Conservation (phyloP, 2,329 filamentous ascomycete genomes). For the Aspergillus sp. region DNA sequence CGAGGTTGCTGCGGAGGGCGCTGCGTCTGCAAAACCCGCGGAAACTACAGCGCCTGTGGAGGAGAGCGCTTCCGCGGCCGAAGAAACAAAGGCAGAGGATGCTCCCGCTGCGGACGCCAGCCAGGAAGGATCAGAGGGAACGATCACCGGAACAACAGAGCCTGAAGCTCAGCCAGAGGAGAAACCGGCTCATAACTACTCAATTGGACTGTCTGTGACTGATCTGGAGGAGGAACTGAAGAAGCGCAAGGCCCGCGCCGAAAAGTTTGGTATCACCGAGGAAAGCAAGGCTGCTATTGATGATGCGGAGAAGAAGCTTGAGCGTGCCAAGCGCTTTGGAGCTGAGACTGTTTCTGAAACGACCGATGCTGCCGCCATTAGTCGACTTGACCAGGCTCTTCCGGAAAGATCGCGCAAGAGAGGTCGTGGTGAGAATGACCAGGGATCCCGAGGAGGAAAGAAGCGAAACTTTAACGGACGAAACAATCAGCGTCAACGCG, state of each 20-base stretch:
- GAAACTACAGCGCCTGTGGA: conserved; percentile 36
- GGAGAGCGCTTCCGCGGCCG: conserved; percentile 9
- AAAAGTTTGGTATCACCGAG: conserved; percentile 53
- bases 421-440: conserved; percentile 40
- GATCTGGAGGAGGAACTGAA: conserved; percentile 52
- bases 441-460: conserved; percentile 48
- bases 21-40: conserved; percentile 33
- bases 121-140: conserved; percentile 23
- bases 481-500: conserved; percentile 33
- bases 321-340: conserved; percentile 54
- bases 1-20: conserved; percentile 35
- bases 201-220: conserved; percentile 47
- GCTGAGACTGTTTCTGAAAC: conserved; percentile 30
- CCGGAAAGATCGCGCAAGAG: conserved; percentile 49
- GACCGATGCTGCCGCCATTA: conserved; percentile 34
- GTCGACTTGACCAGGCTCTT: conserved; percentile 52
- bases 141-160: conserved; percentile 24
- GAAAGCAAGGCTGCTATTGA: conserved; percentile 42
- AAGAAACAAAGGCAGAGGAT: conserved; percentile 32
- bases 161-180: conserved; percentile 28
- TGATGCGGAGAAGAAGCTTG: conserved; percentile 50
- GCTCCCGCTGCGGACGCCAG: conserved; percentile 20
- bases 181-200: conserved; percentile 45
- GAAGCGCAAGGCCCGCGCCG: conserved; percentile 55
- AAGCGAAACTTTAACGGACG: conserved; percentile 43